These are phyloP conservation scores for Coemansia sp. DNA, from an alignment of 192 early-diverging fungal species.

Conservation along the genomic window DNA sequence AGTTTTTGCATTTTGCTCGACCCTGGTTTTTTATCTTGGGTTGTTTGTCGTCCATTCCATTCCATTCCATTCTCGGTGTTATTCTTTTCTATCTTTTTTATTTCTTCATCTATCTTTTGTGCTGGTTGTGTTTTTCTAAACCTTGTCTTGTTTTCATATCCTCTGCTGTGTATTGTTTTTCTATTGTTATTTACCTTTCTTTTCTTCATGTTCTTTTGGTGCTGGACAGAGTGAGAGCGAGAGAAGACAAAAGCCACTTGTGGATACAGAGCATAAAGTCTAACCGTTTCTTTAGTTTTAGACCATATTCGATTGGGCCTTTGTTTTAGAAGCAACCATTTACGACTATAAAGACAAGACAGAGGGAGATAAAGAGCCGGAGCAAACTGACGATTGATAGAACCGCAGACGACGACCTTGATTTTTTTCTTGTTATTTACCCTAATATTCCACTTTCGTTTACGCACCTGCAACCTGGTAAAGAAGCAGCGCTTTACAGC, in stretches of 20 bases:
- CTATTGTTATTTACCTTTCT: background rate
- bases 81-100: slow-evolving; percentile 7
- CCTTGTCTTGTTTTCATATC: slow-evolving; percentile 5
- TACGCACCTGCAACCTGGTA: background rate
- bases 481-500: too few relatives aligned
- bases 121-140: background rate
- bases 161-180: slow-evolving; percentile 5
- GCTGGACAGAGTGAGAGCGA: background rate
- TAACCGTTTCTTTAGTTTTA: slow-evolving; percentile 6
- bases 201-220: background rate
- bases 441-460: background rate
- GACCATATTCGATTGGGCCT: background rate
- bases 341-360: slow-evolving; percentile 5
- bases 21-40: too few relatives aligned
- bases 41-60: too few relatives aligned
- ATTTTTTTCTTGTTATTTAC: background rate
- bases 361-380: background rate
- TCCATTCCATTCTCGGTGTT: background rate
- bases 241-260: background rate
- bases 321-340: background rate
- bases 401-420: background rate
- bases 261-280: slow-evolving; percentile 6
- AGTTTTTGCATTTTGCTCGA: too few relatives aligned
- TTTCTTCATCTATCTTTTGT: background rate
- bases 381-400: slow-evolving; percentile 1